phyloP scores from a whole-genome alignment of 108 stramenopile genomes.

The Fistulifera solaris region DNA sequence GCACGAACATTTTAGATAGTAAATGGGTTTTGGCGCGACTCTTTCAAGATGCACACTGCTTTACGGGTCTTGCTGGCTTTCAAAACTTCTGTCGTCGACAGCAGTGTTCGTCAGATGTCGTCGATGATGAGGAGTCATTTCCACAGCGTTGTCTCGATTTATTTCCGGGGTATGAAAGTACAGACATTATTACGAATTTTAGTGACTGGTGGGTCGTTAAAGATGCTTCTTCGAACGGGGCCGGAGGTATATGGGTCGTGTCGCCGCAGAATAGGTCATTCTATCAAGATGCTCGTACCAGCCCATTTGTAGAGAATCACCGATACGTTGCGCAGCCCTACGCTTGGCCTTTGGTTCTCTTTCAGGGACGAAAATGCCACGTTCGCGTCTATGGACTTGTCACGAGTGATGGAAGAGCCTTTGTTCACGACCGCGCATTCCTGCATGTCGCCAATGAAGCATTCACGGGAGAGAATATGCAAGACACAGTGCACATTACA shows the following conservation, averaged over 20 bases:
- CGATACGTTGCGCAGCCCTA: slow-evolving; percentile 69
- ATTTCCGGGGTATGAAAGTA: neutral
- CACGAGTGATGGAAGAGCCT: slow-evolving; percentile 59
- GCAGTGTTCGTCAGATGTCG: neutral
- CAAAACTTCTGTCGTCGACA: slow-evolving; percentile 21
- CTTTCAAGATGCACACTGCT: slow-evolving; percentile 43
- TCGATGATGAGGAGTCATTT: slow-evolving; percentile 1
- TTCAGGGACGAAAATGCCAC: slow-evolving; percentile 60
- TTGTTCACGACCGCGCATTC: slow-evolving; percentile 61
- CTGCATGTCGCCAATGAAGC: slow-evolving; percentile 79
- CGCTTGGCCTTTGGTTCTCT: slow-evolving; percentile 70
- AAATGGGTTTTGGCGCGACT: slow-evolving; percentile 73
- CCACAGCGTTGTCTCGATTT: neutral
- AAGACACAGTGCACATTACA: slow-evolving; percentile 65
- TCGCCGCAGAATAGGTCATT: slow-evolving; percentile 23
- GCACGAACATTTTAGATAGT: slow-evolving; percentile 54
- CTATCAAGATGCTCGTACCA: neutral
- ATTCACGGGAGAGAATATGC: slow-evolving; percentile 25
- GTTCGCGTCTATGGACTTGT: slow-evolving; percentile 71
- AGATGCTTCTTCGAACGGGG: slow-evolving; percentile 72
- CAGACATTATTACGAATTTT: slow-evolving; percentile 8
- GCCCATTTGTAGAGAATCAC: neutral
- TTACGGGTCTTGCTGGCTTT: slow-evolving; percentile 45
- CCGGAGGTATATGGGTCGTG: slow-evolving; percentile 79
- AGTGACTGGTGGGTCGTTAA: slow-evolving; percentile 74